A percentile compares a stretch with the other conserved stretches of the same genome.
Evolutionary conservation across 2,329 filamentous ascomycete species (phyloP).

Genomic region (Boeremia exigua): DNA sequence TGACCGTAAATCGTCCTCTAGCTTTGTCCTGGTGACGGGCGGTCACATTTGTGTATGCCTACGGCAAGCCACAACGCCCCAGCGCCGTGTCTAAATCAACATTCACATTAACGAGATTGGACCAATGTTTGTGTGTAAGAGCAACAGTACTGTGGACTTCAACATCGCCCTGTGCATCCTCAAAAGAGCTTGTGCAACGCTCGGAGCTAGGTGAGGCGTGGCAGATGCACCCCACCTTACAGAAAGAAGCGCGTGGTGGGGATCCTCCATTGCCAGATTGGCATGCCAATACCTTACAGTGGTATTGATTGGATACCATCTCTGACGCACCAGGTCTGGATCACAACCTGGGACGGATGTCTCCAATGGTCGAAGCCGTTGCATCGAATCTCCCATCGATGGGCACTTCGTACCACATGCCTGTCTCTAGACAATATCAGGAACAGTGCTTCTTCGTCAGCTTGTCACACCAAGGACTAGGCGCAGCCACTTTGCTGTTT

Average conservation of each 20-base stretch:
- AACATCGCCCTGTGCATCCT: background rate
- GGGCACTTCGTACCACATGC: conserved; percentile 8
- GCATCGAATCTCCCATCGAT: background rate
- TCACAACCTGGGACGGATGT: conserved; percentile 14
- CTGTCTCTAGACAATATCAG: conserved; percentile 22
- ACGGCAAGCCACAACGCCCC: conserved; percentile 18
- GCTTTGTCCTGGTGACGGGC: conserved; percentile 19
- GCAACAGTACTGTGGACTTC: background rate
- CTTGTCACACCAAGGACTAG: conserved; percentile 17
- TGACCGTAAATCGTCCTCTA: conserved; percentile 22
- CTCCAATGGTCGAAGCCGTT: conserved; percentile 1
- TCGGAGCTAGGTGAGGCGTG: conserved; percentile 17
- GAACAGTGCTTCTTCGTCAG: conserved; percentile 3
- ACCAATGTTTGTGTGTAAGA: background rate
- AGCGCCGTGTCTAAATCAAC: conserved; percentile 11
- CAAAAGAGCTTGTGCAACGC: conserved; percentile 14
- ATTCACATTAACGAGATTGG: background rate
- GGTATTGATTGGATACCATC: conserved; percentile 29
- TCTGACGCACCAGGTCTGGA: conserved; percentile 25
- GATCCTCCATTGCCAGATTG: conserved; percentile 17
- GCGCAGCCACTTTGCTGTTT: conserved; percentile 15
- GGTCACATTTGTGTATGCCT: conserved; percentile 9
- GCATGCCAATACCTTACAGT: conserved; percentile 18
- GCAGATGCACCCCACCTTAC: conserved; percentile 22
- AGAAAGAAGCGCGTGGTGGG: conserved; percentile 19